phyloP scores from a whole-genome alignment of 495 filamentous ascomycete genomes.

The Aspergillus kassunensis region DNA sequence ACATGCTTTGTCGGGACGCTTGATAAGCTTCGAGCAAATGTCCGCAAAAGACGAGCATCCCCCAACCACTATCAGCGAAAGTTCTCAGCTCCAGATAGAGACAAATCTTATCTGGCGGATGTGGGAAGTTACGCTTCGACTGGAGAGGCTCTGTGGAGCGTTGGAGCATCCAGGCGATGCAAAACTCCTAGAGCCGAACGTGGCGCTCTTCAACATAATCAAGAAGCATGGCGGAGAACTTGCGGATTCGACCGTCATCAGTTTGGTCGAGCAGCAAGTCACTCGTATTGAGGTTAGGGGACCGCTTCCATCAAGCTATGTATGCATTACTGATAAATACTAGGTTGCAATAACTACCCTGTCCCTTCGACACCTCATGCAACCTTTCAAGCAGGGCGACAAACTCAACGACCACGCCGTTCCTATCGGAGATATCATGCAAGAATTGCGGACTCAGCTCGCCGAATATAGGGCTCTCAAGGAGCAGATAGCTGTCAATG shows the following conservation, averaged over 20 bases:
- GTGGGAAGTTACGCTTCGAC: constrained; percentile 81
- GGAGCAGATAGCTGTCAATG: constrained; percentile 38
- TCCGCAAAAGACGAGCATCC: constrained; percentile 26
- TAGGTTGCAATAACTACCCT: constrained; percentile 65
- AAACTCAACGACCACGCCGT: constrained; percentile 47
- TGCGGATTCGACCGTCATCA: constrained; percentile 77
- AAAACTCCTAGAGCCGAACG: constrained; percentile 67
- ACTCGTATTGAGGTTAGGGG: constrained; percentile 84
- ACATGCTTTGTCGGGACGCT: constrained; percentile 77
- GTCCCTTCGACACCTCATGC: constrained; percentile 59
- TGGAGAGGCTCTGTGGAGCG: constrained; percentile 88
- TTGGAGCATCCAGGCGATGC: constrained; percentile 61
- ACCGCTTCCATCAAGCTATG: neutral
- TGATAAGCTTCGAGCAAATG: constrained; percentile 54
- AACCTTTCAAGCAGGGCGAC: constrained; percentile 45
- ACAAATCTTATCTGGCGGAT: constrained; percentile 81
- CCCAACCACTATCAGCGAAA: constrained; percentile 42
- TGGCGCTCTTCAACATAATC: constrained; percentile 76
- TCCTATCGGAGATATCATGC: constrained; percentile 48
- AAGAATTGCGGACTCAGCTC: constrained; percentile 44
- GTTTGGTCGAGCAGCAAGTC: constrained; percentile 90
- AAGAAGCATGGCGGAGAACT: constrained; percentile 80
- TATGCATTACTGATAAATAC: constrained; percentile 12
- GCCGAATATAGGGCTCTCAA: constrained; percentile 50
- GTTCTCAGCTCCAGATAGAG: constrained; percentile 65